Evolutionary conservation across 164 flowering plant species (phyloP), one percentile per base, ranked within the genome.

Genomic region (Sextonia rubra): DNA sequence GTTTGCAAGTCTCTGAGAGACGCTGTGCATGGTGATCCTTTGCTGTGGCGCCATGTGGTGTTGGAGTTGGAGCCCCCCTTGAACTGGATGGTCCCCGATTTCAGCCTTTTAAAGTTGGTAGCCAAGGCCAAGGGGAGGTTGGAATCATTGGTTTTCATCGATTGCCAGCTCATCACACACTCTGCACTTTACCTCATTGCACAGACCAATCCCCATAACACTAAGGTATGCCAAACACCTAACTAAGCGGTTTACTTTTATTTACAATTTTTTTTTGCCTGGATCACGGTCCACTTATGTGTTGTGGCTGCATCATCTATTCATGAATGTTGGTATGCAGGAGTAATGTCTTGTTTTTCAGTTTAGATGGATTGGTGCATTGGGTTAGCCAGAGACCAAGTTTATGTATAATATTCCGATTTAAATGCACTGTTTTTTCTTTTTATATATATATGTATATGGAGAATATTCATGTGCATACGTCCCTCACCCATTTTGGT

Each of bases 111-210:
- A 62, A 66, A 80, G 60, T 48, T 92, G 14, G 70, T 92, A 1
- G 87, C 89, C 0, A 92, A 75, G 75, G 86, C 93, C 0, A 68
- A 78, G 11, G 97, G 96, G 1, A 82, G 82, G 77, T 80, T 92
- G 32, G 78, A 73, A 76, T 80, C 81, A 70, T 78, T 94, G 79
- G 86, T 82, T 72, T 80, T 92, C 27, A 68, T 78, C 1, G 72
- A 81, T 52, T 91, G 97, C 72, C n/a, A 14, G 7, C 79, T 64
- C 71, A 78, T 93, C 20, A 87, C 94, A 1, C 91, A 93, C 82
- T 84, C 78, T 66, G 96, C 87, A 49, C 90, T 94, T 70, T 83
- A 47, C 61, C 30, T 55, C 30, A 86, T 92, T 61, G 62, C 84
- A 12, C 66, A 77, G 17, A 58, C 71, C 44, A 94, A 92, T 66